Conservation (phyloP, 169 alveolate species). For the Cryptosporidium viatorum region DNA sequence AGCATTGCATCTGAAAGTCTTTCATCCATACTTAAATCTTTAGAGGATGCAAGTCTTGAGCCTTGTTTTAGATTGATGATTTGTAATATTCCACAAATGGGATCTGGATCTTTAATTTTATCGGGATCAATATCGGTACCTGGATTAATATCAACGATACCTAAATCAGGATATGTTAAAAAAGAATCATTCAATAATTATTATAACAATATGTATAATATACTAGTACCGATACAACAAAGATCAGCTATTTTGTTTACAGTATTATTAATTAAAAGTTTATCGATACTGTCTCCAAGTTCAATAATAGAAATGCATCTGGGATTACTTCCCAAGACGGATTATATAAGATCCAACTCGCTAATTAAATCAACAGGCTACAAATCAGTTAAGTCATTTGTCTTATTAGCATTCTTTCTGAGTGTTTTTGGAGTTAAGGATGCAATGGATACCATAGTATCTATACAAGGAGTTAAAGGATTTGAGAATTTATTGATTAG, state of each 20-base stretch:
- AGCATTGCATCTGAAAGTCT: not conserved
- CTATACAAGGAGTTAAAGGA: constrained; percentile 43
- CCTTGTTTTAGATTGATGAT: not conserved
- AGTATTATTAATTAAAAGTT: not conserved
- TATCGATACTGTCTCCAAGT: not conserved
- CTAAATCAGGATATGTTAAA: not conserved
- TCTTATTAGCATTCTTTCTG: constrained; percentile 3
- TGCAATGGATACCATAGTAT: constrained; percentile 13
- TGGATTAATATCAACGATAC: not conserved
- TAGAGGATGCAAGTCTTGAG: not conserved
- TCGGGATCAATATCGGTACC: not conserved
- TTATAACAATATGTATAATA: not conserved
- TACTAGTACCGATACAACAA: not conserved
- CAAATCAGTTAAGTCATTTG: constrained; percentile 19
- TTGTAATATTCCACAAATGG: not conserved
- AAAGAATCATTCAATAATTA: not conserved
- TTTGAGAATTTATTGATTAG: constrained; percentile 32
- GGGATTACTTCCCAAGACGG: constrained; percentile 36
- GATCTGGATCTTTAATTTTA: not conserved
- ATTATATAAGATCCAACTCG: constrained; percentile 22
- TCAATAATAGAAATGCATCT: constrained; percentile 15
- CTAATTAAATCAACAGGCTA: constrained; percentile 40
- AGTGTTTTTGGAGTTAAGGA: constrained; percentile 11
- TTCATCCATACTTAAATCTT: not conserved
- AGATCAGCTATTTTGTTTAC: constrained; percentile 11